Base-by-base conservation (phyloP, 352 stramenopile genomes). In the Phytopythium mirpurense region DNA sequence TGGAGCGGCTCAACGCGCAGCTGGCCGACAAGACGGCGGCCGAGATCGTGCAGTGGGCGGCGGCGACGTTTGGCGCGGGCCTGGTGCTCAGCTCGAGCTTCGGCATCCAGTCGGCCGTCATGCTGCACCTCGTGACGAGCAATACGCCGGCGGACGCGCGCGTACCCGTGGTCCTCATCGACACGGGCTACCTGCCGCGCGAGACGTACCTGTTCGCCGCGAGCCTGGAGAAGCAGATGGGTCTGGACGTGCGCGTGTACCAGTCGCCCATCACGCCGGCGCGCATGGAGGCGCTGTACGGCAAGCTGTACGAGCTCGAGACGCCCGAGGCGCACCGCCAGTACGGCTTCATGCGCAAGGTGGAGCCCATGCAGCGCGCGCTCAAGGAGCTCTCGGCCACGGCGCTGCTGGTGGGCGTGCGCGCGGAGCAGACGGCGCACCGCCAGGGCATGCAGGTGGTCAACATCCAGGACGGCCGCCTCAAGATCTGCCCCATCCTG, bases 401-500 rank as follows among this genome's bases (percentile, higher is more conserved):
- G 2, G 85, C 71, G 23, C 73, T 95, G 52, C 72, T 95, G 2
- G 84, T 89, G 9, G 85, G 85, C 31, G 70, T 95, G 23, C 85
- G 85, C n/a, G 83, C 83, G 2, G 65, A 80, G 29, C 85, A 95
- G 62, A 95, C 85, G 29, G 42, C 66, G 45, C 69, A 88, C 40
- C 79, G 85, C 27, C 66, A 88, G 59, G 76, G 67, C 57, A 90
- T 90, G 69, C 63, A 78, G 57, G 51, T 83, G 43, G 82, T 94
- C 34, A 88, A 91, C 57, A 66, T 88, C 54, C 74, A 92, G 57
- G 78, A 95, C 44, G 83, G 79, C 9, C 71, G 82, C 1, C 66
- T 94, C 46, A 95, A 95, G 64, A 87, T 95, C 47, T 90, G 85
- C 41, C 85, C 85, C 41, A 95, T 93, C 34, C 68, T 95, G 38